Evolutionary conservation across 1,284 basidiomycete species (phyloP).

Genomic region (Cryptococcus floricola): DNA sequence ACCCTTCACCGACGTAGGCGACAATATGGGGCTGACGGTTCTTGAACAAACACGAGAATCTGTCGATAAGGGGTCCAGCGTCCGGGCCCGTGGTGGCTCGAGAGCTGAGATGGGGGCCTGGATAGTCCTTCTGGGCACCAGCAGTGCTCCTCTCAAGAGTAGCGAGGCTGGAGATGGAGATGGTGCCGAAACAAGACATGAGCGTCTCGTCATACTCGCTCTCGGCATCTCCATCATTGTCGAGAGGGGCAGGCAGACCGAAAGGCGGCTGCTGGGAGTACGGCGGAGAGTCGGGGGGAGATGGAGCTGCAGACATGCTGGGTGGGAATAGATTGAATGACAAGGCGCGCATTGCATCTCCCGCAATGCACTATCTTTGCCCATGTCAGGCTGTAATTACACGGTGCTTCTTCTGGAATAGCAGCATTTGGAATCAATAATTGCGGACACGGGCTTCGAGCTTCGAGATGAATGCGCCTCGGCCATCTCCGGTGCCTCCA

Average conservation of each 20-base stretch:
- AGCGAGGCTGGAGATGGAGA: slow-evolving; percentile 20
- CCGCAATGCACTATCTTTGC: too few species aligned
- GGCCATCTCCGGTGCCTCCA: too few species aligned
- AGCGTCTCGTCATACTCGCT: slow-evolving; percentile 27
- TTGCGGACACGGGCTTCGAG: too few species aligned
- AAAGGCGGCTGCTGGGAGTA: slow-evolving; percentile 29
- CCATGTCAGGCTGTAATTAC: too few species aligned
- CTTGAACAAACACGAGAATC: slow-evolving; percentile 45
- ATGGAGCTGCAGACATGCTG: background rate
- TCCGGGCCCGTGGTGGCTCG: slow-evolving; percentile 44
- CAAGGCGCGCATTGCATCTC: too few species aligned
- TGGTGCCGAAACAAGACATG: slow-evolving; percentile 33
- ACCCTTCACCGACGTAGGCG: background rate
- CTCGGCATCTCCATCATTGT: background rate
- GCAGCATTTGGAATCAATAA: too few species aligned
- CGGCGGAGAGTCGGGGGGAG: slow-evolving; percentile 8
- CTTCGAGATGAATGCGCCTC: too few species aligned
- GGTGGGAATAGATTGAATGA: background rate
- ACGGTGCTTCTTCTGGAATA: too few species aligned
- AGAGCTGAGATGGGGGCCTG: slow-evolving; percentile 41
- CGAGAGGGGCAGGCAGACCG: slow-evolving; percentile 23
- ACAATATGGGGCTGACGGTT: slow-evolving; percentile 31
- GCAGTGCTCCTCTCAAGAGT: slow-evolving; percentile 28
- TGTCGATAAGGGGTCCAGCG: slow-evolving; percentile 45
- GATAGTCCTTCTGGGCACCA: slow-evolving; percentile 38